Evolutionary conservation across 495 filamentous ascomycete species (phyloP).

Genomic region (Achaetomiella virescens): DNA sequence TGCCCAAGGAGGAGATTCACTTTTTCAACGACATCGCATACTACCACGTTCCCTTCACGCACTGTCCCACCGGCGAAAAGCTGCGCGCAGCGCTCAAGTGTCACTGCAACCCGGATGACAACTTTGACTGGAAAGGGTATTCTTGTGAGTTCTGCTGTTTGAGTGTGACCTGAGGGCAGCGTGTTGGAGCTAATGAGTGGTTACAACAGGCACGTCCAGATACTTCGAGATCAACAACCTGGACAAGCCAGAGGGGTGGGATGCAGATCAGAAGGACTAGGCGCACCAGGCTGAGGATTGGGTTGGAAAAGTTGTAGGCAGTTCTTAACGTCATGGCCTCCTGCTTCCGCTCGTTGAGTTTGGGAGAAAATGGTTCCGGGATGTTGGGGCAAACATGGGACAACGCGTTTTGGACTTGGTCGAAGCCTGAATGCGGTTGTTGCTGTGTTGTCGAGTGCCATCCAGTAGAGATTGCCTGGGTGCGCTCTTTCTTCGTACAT

Average conservation of each 20-base stretch:
- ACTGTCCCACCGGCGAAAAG: constrained; percentile 87
- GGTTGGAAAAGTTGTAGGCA: not conserved
- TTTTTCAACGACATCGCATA: constrained; percentile 99
- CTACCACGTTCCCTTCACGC: constrained; percentile 97
- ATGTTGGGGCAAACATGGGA: not conserved
- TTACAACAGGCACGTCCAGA: constrained; percentile 58
- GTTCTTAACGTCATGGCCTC: not conserved
- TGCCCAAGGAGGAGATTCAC: constrained; percentile 89
- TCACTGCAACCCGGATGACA: constrained; percentile 89
- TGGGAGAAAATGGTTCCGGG: not conserved
- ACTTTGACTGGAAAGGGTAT: constrained; percentile 98
- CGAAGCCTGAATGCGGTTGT: not conserved
- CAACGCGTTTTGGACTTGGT: not conserved
- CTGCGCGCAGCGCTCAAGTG: constrained; percentile 75
- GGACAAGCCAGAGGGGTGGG: constrained; percentile 74
- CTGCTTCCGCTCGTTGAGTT: not conserved
- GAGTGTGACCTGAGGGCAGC: not conserved
- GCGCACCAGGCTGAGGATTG: too few species aligned
- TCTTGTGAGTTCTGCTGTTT: constrained; percentile 60
- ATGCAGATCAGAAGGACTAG: constrained; percentile 56
- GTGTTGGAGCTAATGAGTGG: constrained; percentile 9
- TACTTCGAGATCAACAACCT: constrained; percentile 78
- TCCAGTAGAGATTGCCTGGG: not conserved
- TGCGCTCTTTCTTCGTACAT: not conserved
- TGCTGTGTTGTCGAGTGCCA: not conserved